Conservation (phyloP, 2,329 filamentous ascomycete genomes). For the Penicillium sclerotiorum region DNA sequence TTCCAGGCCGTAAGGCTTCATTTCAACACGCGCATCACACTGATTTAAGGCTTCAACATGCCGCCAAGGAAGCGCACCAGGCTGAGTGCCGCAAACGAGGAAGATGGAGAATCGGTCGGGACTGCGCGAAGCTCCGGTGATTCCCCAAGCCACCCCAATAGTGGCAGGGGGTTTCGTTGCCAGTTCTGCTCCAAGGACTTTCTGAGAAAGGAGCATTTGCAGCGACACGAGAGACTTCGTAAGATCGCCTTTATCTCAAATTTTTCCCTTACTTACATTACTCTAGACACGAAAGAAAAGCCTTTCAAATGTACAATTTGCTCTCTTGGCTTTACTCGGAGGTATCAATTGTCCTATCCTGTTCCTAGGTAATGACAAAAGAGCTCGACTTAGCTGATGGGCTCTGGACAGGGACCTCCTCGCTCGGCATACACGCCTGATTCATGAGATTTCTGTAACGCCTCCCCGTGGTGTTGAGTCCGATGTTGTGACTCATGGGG, state of each 20-base stretch:
- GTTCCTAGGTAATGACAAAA: not conserved
- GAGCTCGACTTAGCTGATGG: not conserved
- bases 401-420: slow-evolving; percentile 8
- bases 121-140: too few species aligned
- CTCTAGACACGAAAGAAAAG: slow-evolving; percentile 6
- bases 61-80: too few species aligned
- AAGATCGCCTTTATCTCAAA: not conserved
- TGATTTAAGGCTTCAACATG: too few species aligned
- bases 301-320: slow-evolving; percentile 2
- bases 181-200: slow-evolving; percentile 6
- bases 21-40: too few species aligned
- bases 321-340: not conserved
- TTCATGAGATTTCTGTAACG: not conserved
- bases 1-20: too few species aligned
- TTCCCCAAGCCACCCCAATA: too few species aligned
- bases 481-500: not conserved
- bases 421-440: slow-evolving; percentile 1
- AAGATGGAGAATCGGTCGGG: too few species aligned
- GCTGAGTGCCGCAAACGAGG: too few species aligned
- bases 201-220: slow-evolving; percentile 4
- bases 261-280: not conserved
- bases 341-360: not conserved
- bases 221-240: slow-evolving; percentile 9
- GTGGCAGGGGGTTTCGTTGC: slow-evolving; percentile 1
- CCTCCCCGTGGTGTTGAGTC: not conserved